Conservation (phyloP, 2,329 filamentous ascomycete species). For the Alternaria sp. region DNA sequence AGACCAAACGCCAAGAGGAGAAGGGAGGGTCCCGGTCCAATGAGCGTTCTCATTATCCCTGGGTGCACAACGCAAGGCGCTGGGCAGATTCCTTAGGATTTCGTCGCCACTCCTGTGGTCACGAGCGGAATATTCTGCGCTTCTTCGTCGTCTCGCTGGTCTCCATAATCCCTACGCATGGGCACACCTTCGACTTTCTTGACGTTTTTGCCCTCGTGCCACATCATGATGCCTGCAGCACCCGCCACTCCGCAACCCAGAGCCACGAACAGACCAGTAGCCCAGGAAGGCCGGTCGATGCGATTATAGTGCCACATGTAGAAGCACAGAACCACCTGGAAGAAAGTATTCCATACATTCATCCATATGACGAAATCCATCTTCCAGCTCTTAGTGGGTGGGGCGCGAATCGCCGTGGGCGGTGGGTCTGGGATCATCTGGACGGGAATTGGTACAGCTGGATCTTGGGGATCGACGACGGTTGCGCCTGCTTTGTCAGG, state of each 20-base stretch:
- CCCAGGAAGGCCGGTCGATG: constrained; percentile 77
- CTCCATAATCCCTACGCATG: constrained; percentile 32
- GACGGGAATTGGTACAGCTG: constrained; percentile 67
- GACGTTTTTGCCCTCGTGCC: constrained; percentile 66
- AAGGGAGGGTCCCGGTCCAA: neutral
- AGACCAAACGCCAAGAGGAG: constrained; percentile 14
- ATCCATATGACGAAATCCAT: constrained; percentile 80
- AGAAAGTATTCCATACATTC: constrained; percentile 78
- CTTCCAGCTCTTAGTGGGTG: constrained; percentile 73
- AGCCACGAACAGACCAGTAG: constrained; percentile 78
- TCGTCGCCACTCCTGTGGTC: constrained; percentile 22
- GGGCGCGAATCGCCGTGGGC: constrained; percentile 73
- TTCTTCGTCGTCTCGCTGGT: constrained; percentile 30
- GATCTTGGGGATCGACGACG: constrained; percentile 46
- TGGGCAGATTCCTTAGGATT: constrained; percentile 31
- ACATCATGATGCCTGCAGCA: constrained; percentile 72
- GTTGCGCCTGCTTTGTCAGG: constrained; percentile 31
- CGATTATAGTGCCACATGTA: constrained; percentile 86
- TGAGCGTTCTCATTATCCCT: neutral
- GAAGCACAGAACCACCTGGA: constrained; percentile 74
- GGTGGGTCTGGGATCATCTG: constrained; percentile 69
- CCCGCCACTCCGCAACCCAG: constrained; percentile 74
- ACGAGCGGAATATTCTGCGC: constrained; percentile 26
- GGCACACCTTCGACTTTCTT: constrained; percentile 49
- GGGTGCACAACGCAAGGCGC: constrained; percentile 6